Base-by-base conservation (phyloP, 1,284 basidiomycete genomes). In the Austroboletus sp. region DNA sequence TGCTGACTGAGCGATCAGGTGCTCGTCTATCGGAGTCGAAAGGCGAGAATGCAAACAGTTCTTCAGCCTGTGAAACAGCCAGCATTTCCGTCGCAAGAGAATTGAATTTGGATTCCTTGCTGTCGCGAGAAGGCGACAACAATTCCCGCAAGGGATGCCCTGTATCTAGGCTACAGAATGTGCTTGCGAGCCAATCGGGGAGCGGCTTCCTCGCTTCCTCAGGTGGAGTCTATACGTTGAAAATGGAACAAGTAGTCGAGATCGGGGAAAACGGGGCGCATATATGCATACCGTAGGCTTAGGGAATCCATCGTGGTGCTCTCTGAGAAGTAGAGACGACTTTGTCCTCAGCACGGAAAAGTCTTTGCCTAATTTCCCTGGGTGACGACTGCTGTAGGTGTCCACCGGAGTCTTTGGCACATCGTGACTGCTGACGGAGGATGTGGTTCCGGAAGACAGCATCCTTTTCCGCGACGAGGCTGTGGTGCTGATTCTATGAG, bases 131-230 rank as follows among this genome's bases (percentile, higher is more conserved):
- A 43, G 55, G 46, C 8, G 56, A 66, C 43, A 75, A 52, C 30
- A 77, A 61, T 19, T 58, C 56, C 39, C 73, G 69, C 11, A 79
- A 63, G 27, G 76, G 76, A 54, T 78, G 71, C 9, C 57, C 52
- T 2, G 60, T 44, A 40, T 70, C 65, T 21, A 79, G 58, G 15
- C 58, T 61, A 12, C 61, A 63, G 32, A 78, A 67, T 5, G 75
- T 72, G 39, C 58, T 49, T 21, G 63, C 62, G 12, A 79, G 68
- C 77, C 78, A 78, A 35, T 56, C 45, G 3, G 76, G 76, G 38
- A 76, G 60, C 10, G 60, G 53, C 29, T 26, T 48, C 40, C 39
- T 60, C 10, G 46, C 47, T 44, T 40, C 50, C 42, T 33, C 53
- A 19, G 40, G 40, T 30, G 48, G 46, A 25, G 19, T 48, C 61